Evolutionary conservation across 805 yeast genomes (phyloP).

Genomic region (Yarrowia porcina): DNA sequence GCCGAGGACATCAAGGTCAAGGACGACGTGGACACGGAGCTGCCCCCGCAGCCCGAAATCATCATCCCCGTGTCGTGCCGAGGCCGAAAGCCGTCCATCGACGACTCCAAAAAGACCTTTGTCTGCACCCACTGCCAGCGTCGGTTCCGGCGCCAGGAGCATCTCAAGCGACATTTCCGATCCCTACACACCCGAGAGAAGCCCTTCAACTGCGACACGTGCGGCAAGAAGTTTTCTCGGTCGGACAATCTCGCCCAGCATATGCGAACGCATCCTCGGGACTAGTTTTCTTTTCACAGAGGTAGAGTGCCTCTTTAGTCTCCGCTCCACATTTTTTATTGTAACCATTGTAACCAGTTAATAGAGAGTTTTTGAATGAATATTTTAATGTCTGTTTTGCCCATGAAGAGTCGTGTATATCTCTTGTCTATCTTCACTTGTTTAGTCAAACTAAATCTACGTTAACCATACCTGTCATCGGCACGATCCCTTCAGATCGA

Average conservation of each 20-base stretch:
- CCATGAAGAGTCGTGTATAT: no score
- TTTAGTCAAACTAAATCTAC: constrained; percentile 8
- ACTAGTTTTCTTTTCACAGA: no score
- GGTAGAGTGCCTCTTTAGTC: not conserved
- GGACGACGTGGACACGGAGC: constrained; percentile 1
- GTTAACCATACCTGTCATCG: constrained; percentile 1
- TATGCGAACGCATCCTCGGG: constrained; percentile 34
- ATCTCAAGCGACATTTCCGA: constrained; percentile 68
- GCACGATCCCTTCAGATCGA: constrained; percentile 22
- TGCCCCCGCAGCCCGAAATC: constrained; percentile 16
- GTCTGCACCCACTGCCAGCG: constrained; percentile 64
- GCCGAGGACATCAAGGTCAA: not conserved
- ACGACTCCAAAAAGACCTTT: constrained; percentile 51
- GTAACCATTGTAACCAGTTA: constrained; percentile 10
- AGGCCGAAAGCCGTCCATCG: constrained; percentile 63
- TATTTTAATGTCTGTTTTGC: not conserved
- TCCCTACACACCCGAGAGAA: constrained; percentile 68
- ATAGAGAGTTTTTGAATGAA: constrained; percentile 22
- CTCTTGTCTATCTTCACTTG: no score
- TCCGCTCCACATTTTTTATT: constrained; percentile 9
- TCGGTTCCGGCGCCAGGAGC: constrained; percentile 71
- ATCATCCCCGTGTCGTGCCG: constrained; percentile 34
- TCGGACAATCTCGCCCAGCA: constrained; percentile 40
- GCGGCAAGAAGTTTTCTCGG: constrained; percentile 38
- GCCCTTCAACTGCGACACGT: constrained; percentile 42